Evolutionary conservation across 176 grass and related monocot genomes (phyloP), one percentile per base, ranked within the genome.

Genomic region (Luzula sylvatica): DNA sequence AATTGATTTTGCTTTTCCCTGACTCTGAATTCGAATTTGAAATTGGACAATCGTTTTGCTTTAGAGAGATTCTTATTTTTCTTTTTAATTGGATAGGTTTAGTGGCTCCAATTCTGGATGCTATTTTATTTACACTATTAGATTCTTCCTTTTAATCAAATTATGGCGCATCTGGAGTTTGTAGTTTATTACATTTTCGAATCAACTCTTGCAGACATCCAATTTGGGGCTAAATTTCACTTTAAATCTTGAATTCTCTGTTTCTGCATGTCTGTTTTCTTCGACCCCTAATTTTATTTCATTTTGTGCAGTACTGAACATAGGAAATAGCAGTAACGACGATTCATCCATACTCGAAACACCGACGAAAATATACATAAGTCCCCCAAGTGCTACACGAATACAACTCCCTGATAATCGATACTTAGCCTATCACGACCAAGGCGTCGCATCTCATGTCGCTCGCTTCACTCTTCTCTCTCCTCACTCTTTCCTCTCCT

Each of bases 401-500:
- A 79, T 88, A 47, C 53, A 84, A 60, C 83, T 95, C 74, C 83
- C 83, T 69, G 83, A 95, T 88, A 83, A 83, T 24, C 59, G 89
- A 4, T 65, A 88, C 65, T 52, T 95, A 42, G 72, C 89, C 25
- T 95, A 95, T 58, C 65, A 75, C 61, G 74, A 84, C 73, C 77
- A 95, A 75, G 89, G 89, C 47, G 74, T 82, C 11, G 69, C 83
- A 46, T 61, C 74, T 70, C 58, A 76, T 2, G 68, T 55, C 41
- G 80, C 89, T 75, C 87, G 89, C 55, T 88, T 95, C 76, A 84
- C 69, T 59, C 38, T 95, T 44, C 81, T 95, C 41, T 69, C 70
- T 26, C 80, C 89, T 23, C 89, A 95, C 85, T 78, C 83, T 64
- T 95, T 95, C 81, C 80, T 98, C 71, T 98, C 92, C 23, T 98